Evolutionary conservation across 345 rosid genomes (phyloP).

Genomic region (Lepidium aucheri): DNA sequence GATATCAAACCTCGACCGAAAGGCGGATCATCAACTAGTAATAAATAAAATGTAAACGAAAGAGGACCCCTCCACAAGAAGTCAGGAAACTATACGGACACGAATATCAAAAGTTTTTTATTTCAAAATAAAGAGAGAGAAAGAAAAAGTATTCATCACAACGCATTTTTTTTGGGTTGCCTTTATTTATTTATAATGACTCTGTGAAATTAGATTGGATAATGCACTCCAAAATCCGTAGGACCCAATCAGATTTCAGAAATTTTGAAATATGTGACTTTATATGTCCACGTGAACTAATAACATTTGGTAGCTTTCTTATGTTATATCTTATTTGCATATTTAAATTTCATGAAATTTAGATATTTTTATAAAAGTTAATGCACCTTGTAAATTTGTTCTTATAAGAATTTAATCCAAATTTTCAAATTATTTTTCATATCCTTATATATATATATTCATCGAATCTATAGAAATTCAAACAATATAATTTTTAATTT

Average conservation of each 20-base stretch:
- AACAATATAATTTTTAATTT: too few relatives aligned
- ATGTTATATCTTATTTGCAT: neutral
- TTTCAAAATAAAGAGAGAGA: neutral
- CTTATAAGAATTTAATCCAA: neutral
- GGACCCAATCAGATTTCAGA: slow-evolving; percentile 31
- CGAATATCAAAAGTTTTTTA: slow-evolving; percentile 11
- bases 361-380: neutral
- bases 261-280: neutral
- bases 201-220: slow-evolving; percentile 11
- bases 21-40: too few relatives aligned
- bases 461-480: neutral
- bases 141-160: slow-evolving; percentile 16
- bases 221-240: slow-evolving; percentile 26
- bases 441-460: too few relatives aligned
- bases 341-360: neutral
- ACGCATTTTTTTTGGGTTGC: neutral
- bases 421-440: too few relatives aligned
- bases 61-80: slow-evolving; percentile 11
- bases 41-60: neutral
- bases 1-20: too few relatives aligned
- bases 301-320: neutral
- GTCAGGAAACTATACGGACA: slow-evolving; percentile 20
- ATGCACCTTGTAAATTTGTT: neutral
- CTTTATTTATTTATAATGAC: neutral
- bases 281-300: slow-evolving; percentile 17